Evolutionary conservation across 225 moss, liverwort and hornwort genomes (phyloP).

Genomic region (Bryoerythrophyllum caledonicum): DNA sequence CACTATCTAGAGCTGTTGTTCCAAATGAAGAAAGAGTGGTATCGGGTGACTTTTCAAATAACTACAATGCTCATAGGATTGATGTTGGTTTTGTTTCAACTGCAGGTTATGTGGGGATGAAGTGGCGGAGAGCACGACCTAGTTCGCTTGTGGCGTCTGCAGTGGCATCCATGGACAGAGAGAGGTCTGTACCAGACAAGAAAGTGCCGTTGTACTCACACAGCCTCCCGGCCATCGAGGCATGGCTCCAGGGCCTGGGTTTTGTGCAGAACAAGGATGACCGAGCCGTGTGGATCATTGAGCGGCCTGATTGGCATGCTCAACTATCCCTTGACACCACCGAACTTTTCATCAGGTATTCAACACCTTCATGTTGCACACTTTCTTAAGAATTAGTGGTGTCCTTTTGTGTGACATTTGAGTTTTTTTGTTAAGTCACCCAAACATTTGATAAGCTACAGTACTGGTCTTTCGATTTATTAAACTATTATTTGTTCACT

Average conservation of each 20-base stretch:
- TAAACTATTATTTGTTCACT: too few species aligned
- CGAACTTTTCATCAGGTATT: conserved; percentile 77
- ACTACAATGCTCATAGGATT: background rate
- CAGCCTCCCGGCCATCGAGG: conserved; percentile 89
- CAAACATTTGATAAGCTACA: too few species aligned
- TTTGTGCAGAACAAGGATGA: conserved; percentile 82
- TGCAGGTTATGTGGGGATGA: conserved; percentile 27
- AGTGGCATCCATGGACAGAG: conserved; percentile 57
- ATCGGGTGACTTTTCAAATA: too few species aligned
- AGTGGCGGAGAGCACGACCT: conserved; percentile 21
- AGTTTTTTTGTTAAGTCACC: too few species aligned
- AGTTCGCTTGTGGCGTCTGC: conserved; percentile 31
- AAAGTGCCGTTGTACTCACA: conserved; percentile 91
- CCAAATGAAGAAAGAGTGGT: too few species aligned
- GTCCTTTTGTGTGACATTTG: background rate
- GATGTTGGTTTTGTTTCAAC: background rate
- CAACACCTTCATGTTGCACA: background rate
- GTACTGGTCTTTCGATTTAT: too few species aligned
- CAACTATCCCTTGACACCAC: conserved; percentile 87
- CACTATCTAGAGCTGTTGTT: too few species aligned
- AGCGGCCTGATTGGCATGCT: conserved; percentile 94
- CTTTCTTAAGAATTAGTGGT: background rate
- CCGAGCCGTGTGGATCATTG: conserved; percentile 73
- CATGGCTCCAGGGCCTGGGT: conserved; percentile 79
- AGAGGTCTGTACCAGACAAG: conserved; percentile 79